Evolutionary conservation across 2,329 filamentous ascomycete species (phyloP).

Genomic region (Ophiocordyceps camponoti-saundersi): DNA sequence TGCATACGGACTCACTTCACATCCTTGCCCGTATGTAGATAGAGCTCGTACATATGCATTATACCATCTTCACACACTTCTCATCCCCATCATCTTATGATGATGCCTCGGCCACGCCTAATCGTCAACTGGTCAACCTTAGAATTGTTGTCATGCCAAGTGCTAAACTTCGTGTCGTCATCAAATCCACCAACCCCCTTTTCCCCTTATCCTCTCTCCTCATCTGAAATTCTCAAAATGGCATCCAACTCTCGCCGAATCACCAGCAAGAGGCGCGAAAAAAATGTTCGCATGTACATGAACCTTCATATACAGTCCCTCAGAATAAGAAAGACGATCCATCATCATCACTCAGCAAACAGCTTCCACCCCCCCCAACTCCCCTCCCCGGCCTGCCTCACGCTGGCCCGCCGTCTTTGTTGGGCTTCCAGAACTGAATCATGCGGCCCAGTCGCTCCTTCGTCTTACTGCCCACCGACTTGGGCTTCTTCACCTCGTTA

Average conservation of each 20-base stretch:
- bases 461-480: conserved; percentile 42
- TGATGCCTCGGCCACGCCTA: too few species aligned
- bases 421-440: conserved; percentile 63
- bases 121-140: too few species aligned
- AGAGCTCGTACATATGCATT: too few species aligned
- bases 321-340: not conserved
- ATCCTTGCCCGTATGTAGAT: too few species aligned
- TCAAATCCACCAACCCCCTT: conserved; percentile 2
- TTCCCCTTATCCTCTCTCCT: not conserved
- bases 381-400: conserved; percentile 3
- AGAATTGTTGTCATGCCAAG: too few species aligned
- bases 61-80: too few species aligned
- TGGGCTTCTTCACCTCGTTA: conserved; percentile 33
- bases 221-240: not conserved
- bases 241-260: conserved; percentile 2
- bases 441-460: conserved; percentile 52
- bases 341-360: not conserved
- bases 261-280: conserved; percentile 1
- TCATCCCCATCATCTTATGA: too few species aligned
- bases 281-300: conserved; percentile 17
- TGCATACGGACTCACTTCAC: too few species aligned
- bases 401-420: conserved; percentile 20
- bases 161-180: conserved; percentile 15
- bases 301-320: conserved; percentile 11
- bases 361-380: not conserved